These are phyloP conservation scores for Aschersonia sp. DNA, from an alignment of 2,329 filamentous ascomycete species.

Conservation along the genomic window DNA sequence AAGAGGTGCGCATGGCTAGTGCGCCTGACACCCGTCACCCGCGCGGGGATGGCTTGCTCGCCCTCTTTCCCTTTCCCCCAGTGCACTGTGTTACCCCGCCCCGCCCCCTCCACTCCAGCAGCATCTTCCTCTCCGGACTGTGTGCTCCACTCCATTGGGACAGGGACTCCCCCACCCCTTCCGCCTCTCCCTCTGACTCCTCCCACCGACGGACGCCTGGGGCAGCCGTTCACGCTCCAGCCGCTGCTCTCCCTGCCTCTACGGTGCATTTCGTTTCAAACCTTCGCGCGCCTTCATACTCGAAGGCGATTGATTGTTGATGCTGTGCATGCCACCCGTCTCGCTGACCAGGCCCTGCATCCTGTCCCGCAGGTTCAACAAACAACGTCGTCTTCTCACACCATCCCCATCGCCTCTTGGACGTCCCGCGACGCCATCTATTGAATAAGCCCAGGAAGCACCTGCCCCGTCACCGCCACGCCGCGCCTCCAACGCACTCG, in stretches of 20 bases:
- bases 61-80: not conserved
- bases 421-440: not conserved
- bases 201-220: not conserved
- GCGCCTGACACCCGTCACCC: not conserved
- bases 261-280: not conserved
- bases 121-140: not conserved
- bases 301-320: too few species aligned
- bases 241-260: not conserved
- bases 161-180: too few species aligned
- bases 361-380: too few species aligned
- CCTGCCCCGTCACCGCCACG: not conserved
- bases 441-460: not conserved
- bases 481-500: not conserved
- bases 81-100: not conserved
- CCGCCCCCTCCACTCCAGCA: not conserved
- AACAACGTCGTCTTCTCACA: not conserved
- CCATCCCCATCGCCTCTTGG: not conserved
- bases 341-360: too few species aligned
- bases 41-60: not conserved
- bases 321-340: too few species aligned
- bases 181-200: not conserved
- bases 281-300: too few species aligned
- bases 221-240: not conserved
- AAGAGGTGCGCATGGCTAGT: not conserved
- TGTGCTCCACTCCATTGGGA: not conserved